A percentile compares a stretch with the other conserved stretches of the same genome.
These are phyloP conservation scores for Udeniomyces megalosporus DNA, from an alignment of 768 basidiomycete genomes.

Conservation along the genomic window DNA sequence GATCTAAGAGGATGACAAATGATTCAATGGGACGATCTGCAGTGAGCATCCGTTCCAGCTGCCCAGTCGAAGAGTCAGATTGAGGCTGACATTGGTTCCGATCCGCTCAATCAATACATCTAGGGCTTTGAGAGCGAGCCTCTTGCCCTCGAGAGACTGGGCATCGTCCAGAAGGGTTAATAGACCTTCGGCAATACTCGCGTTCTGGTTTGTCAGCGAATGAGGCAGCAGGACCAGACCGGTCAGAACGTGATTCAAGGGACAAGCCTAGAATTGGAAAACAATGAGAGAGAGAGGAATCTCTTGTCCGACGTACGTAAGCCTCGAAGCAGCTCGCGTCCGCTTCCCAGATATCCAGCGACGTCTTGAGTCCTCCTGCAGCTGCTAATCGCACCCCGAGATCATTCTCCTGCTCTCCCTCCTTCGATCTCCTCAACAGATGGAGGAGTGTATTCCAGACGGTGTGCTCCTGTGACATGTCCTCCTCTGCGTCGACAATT, in stretches of 20 bases:
- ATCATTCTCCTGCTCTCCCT: neutral
- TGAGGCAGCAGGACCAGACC: too few relatives aligned
- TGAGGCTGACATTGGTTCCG: constrained; percentile 4
- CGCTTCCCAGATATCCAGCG: constrained; percentile 15
- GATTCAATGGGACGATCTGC: neutral
- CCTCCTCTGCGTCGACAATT: constrained; percentile 15
- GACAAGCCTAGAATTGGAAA: too few relatives aligned
- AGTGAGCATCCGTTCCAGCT: too few relatives aligned
- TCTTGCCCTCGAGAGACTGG: constrained; percentile 11
- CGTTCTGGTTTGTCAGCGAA: too few relatives aligned
- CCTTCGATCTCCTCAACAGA: neutral
- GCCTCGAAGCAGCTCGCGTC: constrained; percentile 3
- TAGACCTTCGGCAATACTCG: constrained; percentile 1
- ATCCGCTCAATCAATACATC: constrained; percentile 14
- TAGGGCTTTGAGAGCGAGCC: neutral
- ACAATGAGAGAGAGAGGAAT: neutral
- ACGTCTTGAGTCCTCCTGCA: neutral
- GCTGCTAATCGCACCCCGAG: constrained; percentile 7
- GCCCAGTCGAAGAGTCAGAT: too few relatives aligned
- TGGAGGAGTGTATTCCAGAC: constrained; percentile 3
- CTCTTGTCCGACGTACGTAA: neutral
- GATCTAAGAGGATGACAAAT: neutral
- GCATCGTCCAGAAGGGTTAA: constrained; percentile 9
- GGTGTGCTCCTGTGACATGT: neutral
- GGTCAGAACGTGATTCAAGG: too few relatives aligned